These are phyloP conservation scores for Castanea crenata DNA, from an alignment of 306 rosid species.

Conservation along the genomic window DNA sequence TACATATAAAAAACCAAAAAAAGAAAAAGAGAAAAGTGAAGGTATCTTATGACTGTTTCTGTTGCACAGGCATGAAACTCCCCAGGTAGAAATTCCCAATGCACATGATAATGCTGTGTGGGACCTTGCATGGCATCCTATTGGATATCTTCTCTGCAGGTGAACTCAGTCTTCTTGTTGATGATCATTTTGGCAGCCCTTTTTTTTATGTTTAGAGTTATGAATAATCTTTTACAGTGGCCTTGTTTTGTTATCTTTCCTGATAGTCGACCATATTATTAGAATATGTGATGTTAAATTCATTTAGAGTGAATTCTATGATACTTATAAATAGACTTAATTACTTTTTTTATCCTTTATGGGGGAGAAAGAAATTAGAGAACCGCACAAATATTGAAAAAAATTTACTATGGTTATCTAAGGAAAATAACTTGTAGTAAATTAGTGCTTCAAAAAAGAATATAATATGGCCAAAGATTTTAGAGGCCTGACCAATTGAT, in stretches of 20 bases:
- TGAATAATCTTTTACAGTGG: background rate
- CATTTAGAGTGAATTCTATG: background rate
- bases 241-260: background rate
- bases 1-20: no score
- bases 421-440: background rate
- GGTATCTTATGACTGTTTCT: slow-evolving; percentile 23
- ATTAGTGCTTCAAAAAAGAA: background rate
- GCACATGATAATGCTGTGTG: slow-evolving; percentile 96
- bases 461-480: background rate
- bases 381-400: background rate
- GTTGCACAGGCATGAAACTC: slow-evolving; percentile 82
- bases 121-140: slow-evolving; percentile 99
- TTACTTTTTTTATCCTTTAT: background rate
- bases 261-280: background rate
- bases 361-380: background rate
- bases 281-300: background rate
- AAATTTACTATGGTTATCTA: background rate
- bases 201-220: background rate
- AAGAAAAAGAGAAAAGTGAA: no score
- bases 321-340: background rate
- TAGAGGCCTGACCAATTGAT: background rate
- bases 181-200: slow-evolving; percentile 6
- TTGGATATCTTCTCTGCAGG: slow-evolving; percentile 99
- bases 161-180: slow-evolving; percentile 27
- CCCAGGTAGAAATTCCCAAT: slow-evolving; percentile 82